Evolutionary conservation across 2,329 filamentous ascomycete genomes (phyloP).

Genomic region (Colletotrichum tropicicola): DNA sequence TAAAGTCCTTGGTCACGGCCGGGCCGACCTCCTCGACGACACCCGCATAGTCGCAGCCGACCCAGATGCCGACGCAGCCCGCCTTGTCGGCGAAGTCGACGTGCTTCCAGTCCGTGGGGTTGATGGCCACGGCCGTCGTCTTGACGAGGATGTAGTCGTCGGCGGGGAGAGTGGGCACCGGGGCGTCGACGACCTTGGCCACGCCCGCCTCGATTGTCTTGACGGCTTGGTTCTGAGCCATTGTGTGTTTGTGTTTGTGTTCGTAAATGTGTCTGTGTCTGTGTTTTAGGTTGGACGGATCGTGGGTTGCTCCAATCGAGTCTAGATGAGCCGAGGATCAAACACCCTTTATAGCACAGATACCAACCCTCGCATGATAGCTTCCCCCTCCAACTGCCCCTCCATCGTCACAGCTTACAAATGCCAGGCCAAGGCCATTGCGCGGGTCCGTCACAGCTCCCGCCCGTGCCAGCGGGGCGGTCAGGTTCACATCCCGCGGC

Average conservation of each 20-base stretch:
- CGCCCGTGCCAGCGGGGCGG: too few relatives aligned
- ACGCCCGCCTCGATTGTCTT: slow-evolving; percentile 31
- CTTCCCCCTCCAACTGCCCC: neutral
- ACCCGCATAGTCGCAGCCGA: slow-evolving; percentile 58
- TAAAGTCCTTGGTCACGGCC: slow-evolving; percentile 51
- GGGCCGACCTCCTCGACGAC: slow-evolving; percentile 55
- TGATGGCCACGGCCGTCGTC: slow-evolving; percentile 45
- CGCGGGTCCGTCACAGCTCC: neutral
- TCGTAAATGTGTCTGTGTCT: neutral
- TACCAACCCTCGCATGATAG: neutral
- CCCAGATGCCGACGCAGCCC: slow-evolving; percentile 32
- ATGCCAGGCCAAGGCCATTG: slow-evolving; percentile 9
- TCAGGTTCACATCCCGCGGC: neutral
- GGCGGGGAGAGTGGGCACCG: slow-evolving; percentile 32
- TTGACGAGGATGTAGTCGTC: slow-evolving; percentile 44
- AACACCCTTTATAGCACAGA: too few relatives aligned
- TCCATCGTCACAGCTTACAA: slow-evolving; percentile 26
- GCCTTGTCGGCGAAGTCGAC: slow-evolving; percentile 34
- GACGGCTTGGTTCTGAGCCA: slow-evolving; percentile 30
- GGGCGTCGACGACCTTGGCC: slow-evolving; percentile 40
- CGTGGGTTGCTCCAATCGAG: neutral
- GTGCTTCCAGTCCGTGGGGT: slow-evolving; percentile 47
- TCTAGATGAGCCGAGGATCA: too few relatives aligned
- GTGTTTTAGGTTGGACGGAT: neutral
- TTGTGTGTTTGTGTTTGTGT: neutral